Evolutionary conservation across 495 filamentous ascomycete genomes (phyloP), one percentile per base, ranked within the genome.

Genomic region (Talaromyces proteolyticus): DNA sequence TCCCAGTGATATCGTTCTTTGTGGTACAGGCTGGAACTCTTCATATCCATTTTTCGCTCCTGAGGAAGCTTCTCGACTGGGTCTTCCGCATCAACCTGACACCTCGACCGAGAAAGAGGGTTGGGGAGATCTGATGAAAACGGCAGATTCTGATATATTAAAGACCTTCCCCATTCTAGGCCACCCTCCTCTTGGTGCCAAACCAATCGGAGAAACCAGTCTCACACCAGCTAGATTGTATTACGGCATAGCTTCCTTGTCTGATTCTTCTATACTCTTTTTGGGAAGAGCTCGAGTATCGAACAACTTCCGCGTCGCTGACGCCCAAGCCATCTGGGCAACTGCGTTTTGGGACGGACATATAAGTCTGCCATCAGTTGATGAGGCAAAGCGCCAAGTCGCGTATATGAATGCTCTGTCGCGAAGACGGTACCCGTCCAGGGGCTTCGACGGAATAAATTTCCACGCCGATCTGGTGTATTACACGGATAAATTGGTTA

Each of bases 241-340:
- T 51, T 58, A 68, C 21, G 49, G 51, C 10, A 69, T 70, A 21
- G 65, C 59, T 19, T 64, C 69, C 4, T 45, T 68, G 4, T 20
- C 57, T 10, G 69, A 74, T 54, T 51, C 56, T 23, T 69, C 65
- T 18, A 73, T 75, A 34, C 61, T 59, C 16, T 73, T 77, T 49
- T 53, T 77, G 17, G 63, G 70, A n/a, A 50, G 65, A 25, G 41
- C 59, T 14, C 34, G 52, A 7, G 44, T 68, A 10, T 51, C 57
- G 3, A 72, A 72, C 41, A 54, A 61, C 38, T 71, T 71, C 53
- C 59, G 58, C 49, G 62, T 52, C 7, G 67, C 65, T 34, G 67
- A 73, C 54, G 61, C 59, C n/a, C 74, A 76, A 53, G 56, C 71
- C 7, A 63, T 73, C 12, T 76, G 67, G 64, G 67, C 69, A 16